These are phyloP conservation scores for Colletotrichum musicola DNA, from an alignment of 2,329 filamentous ascomycete genomes.

Conservation along the genomic window DNA sequence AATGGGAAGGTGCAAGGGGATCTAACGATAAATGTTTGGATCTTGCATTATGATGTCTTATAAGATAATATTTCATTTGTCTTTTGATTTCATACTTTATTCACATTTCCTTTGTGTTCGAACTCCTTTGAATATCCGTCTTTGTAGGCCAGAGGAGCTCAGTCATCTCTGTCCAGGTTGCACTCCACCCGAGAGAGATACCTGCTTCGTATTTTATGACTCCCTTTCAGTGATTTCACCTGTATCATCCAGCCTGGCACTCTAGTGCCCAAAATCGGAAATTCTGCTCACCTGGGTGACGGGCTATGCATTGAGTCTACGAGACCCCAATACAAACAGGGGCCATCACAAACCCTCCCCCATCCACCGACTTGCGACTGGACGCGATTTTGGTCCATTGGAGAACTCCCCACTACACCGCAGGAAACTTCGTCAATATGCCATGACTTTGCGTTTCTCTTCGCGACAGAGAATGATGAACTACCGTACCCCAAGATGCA, in stretches of 20 bases:
- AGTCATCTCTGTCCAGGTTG: too few species aligned
- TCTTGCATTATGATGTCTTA: conserved; percentile 20
- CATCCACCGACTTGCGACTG: neutral
- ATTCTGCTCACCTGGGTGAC: neutral
- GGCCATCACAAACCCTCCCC: neutral
- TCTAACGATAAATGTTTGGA: conserved; percentile 11
- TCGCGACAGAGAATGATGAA: conserved; percentile 30
- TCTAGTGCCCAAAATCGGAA: neutral
- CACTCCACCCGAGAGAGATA: conserved; percentile 2
- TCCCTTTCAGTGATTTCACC: neutral
- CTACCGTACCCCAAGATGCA: conserved; percentile 38
- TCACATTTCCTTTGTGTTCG: neutral
- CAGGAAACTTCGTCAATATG: conserved; percentile 21
- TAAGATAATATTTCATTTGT: conserved; percentile 3
- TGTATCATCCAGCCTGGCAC: neutral
- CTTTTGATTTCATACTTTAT: neutral
- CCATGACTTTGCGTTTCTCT: conserved; percentile 35
- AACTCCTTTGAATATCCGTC: neutral
- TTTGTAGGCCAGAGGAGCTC: too few species aligned
- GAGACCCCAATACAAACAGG: neutral
- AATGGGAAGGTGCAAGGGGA: neutral
- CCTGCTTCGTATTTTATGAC: conserved; percentile 5
- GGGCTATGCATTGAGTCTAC: neutral
- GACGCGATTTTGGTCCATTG: too few species aligned
- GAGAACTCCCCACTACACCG: too few species aligned